Evolutionary conservation across 495 filamentous ascomycete species (phyloP), one percentile per base, ranked within the genome.

Genomic region (Neurospora pannonica): DNA sequence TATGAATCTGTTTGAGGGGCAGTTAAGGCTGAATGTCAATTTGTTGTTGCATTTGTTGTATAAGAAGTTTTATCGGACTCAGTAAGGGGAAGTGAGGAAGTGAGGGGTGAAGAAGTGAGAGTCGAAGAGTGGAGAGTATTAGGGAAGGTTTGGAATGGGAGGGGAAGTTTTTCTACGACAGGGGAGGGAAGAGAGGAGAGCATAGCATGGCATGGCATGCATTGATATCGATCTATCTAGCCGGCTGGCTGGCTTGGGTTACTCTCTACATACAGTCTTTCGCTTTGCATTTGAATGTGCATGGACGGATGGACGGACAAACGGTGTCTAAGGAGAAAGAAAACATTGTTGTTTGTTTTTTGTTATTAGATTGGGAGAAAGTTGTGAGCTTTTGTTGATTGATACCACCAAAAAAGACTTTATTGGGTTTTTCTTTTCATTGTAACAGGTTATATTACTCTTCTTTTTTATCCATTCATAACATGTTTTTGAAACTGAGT

Each of bases 1-100:
- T 81, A 92, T 97, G 90, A 93, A 91, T 78, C 88, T 99, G 75
- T 99, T 98, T 78, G 95, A 97, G 74, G 93, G 94, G 31, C 88
- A 90, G 76, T 85, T 97, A 80, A 89, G 91, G 83, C 88, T 99
- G 75, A 98, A 98, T 82, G 96, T 98, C 75, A 98, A 99, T 83
- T 84, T 98, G 73, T 91, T 99, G 82, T 83, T 99, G 85, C 95
- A 98, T 87, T 84, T 97, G 82, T 87, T 99, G 71, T 97, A 98
- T 86, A 94, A 94, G 88, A 99, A 99, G 85, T 99, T 99, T 84
- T 99, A 98, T 81, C 86, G 91, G 73, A 92, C 92, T 73, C 89
- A 92, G 79, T 91, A 91, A 88, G 69, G 3, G 40, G 69, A 11
- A 54, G 24, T 38, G 62, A 19, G 2, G 42, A 34, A 5, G 28